Percentiles rank a stretch among this genome's conserved stretches.
These are phyloP conservation scores for Eimeria acervulina DNA, from an alignment of 169 alveolate genomes.

Conservation along the genomic window DNA sequence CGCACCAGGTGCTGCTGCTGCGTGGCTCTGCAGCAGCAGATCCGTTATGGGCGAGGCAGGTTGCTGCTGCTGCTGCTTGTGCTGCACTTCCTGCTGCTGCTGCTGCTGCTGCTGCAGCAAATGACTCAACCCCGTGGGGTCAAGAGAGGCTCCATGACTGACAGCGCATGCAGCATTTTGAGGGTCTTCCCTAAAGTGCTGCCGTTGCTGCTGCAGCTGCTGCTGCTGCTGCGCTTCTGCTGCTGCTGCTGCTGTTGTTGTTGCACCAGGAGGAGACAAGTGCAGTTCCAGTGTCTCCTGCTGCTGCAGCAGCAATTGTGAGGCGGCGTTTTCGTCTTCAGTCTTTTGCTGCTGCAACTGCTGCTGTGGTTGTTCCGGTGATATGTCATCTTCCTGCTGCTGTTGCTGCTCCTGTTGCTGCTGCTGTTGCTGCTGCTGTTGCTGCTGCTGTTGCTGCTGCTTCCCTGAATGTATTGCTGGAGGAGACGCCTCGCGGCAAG, in stretches of 20 bases:
- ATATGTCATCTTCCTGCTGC: not conserved
- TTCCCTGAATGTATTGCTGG: not conserved
- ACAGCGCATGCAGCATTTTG: not conserved
- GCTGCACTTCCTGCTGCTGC: no score
- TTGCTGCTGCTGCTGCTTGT: no score
- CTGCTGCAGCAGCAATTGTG: not conserved
- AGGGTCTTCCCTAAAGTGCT: not conserved
- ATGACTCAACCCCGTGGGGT: not conserved
- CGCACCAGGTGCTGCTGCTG: not conserved
- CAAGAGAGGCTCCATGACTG: not conserved
- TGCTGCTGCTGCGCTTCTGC: no score
- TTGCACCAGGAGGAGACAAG: not conserved
- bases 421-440: constrained; percentile 23
- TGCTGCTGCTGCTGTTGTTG: constrained; percentile 44
- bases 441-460: constrained; percentile 28
- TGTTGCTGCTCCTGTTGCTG: not conserved
- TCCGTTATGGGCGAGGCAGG: no score
- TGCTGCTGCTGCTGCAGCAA: not conserved
- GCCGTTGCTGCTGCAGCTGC: not conserved
- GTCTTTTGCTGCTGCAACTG: not conserved
- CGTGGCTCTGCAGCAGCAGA: not conserved
- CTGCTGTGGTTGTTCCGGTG: constrained; percentile 31
- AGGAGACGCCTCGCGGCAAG: not conserved
- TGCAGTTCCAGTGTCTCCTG: not conserved
- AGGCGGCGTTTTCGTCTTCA: not conserved